Percentiles rank a stretch among this genome's conserved stretches.
phyloP scores from a whole-genome alignment of 768 basidiomycete species.

The Pholiota conissans region DNA sequence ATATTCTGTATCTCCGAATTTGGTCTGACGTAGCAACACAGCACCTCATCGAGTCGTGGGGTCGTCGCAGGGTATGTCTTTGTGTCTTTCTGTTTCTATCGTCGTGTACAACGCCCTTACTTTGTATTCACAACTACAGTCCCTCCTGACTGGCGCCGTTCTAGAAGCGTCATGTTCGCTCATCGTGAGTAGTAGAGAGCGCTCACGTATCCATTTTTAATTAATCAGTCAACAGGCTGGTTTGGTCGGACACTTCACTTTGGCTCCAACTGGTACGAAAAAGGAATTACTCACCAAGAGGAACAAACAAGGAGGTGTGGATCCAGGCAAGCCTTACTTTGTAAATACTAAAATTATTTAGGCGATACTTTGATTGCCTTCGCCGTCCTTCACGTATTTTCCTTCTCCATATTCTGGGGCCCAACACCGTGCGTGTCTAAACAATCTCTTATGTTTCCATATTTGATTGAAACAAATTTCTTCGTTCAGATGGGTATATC shows the following conservation, averaged over 20 bases:
- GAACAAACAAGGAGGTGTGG: constrained; percentile 53
- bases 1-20: not conserved
- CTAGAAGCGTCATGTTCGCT: constrained; percentile 61
- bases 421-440: constrained; percentile 50
- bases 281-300: constrained; percentile 46
- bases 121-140: constrained; percentile 31
- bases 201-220: not conserved
- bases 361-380: constrained; percentile 73
- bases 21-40: constrained; percentile 10
- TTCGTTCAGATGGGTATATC: constrained; percentile 58
- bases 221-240: constrained; percentile 46
- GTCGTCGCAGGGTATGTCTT: constrained; percentile 58
- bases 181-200: constrained; percentile 41
- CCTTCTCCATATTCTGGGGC: constrained; percentile 76
- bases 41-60: constrained; percentile 71
- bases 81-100: not conserved
- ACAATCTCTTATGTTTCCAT: not conserved
- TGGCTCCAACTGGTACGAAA: constrained; percentile 55
- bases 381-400: constrained; percentile 74
- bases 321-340: not conserved
- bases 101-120: no score
- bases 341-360: constrained; percentile 10
- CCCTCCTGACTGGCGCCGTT: constrained; percentile 63
- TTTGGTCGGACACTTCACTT: constrained; percentile 67
- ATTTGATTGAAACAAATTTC: not conserved